phyloP scores from a whole-genome alignment of 1,284 basidiomycete genomes.

The Trichosporon sp. region DNA sequence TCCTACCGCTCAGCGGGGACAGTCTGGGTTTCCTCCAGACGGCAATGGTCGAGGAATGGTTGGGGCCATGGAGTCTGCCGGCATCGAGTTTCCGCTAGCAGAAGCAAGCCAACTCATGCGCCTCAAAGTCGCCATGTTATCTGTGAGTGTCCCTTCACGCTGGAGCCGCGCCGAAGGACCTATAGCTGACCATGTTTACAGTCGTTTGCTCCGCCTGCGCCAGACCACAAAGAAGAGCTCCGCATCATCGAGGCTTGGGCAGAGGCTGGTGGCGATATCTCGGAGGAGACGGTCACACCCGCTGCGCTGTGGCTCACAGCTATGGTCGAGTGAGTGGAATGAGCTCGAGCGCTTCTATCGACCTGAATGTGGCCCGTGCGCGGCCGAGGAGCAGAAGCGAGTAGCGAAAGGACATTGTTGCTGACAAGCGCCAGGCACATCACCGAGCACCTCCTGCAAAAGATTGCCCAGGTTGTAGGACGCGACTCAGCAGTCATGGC shows the following conservation, averaged over 20 bases:
- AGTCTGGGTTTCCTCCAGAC: conserved; percentile 28
- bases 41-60: conserved; percentile 32
- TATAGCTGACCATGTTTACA: conserved; percentile 35
- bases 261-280: conserved; percentile 37
- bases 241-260: conserved; percentile 26
- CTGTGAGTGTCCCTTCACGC: conserved; percentile 29
- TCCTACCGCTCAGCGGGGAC: conserved; percentile 25
- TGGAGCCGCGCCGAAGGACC: not conserved
- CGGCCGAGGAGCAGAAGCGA: not conserved
- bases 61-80: conserved; percentile 2
- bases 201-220: not conserved
- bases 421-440: conserved; percentile 56
- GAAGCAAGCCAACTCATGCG: conserved; percentile 42
- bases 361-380: not conserved
- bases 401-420: not conserved
- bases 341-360: not conserved
- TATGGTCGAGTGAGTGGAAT: conserved; percentile 72
- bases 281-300: conserved; percentile 56
- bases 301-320: conserved; percentile 83
- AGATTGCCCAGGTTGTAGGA: conserved; percentile 72
- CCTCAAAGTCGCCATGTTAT: conserved; percentile 37
- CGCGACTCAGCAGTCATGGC: conserved; percentile 66
- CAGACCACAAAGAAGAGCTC: not conserved
- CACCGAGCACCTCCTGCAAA: conserved; percentile 58
- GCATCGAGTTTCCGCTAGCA: conserved; percentile 28